These are phyloP conservation scores for Cladosporium cucumerinum DNA, from an alignment of 2,329 filamentous ascomycete species.

Conservation along the genomic window DNA sequence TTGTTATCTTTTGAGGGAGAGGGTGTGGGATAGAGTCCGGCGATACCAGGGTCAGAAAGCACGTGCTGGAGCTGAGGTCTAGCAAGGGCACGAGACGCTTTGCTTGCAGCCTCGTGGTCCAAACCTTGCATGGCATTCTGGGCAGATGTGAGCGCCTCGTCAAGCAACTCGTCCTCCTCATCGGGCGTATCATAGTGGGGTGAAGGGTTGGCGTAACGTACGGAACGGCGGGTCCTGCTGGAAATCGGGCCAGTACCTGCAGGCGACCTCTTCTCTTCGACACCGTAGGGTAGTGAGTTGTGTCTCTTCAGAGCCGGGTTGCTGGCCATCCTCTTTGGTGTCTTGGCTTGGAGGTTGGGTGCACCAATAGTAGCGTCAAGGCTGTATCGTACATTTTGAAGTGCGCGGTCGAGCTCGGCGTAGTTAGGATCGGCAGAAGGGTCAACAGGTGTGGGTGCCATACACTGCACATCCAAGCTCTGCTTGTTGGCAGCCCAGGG, in stretches of 20 bases:
- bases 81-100: slow-evolving; percentile 6
- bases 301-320: slow-evolving; percentile 49
- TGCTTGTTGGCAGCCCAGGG: slow-evolving; percentile 72
- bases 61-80: slow-evolving; percentile 51
- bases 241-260: slow-evolving; percentile 61
- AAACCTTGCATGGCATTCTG: slow-evolving; percentile 71
- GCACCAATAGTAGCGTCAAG: slow-evolving; percentile 46
- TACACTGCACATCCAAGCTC: slow-evolving; percentile 55
- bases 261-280: slow-evolving; percentile 54
- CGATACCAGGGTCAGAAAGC: slow-evolving; percentile 59
- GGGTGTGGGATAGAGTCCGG: slow-evolving; percentile 60
- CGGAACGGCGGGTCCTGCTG: slow-evolving; percentile 73
- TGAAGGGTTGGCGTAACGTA: slow-evolving; percentile 68
- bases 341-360: slow-evolving; percentile 34
- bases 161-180: slow-evolving; percentile 92
- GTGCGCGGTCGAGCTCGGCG: slow-evolving; percentile 58
- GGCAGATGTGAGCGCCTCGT: slow-evolving; percentile 79
- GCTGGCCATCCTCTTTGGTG: slow-evolving; percentile 37
- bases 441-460: slow-evolving; percentile 48
- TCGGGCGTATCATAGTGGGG: slow-evolving; percentile 91
- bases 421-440: slow-evolving; percentile 50
- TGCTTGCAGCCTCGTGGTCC: slow-evolving; percentile 44
- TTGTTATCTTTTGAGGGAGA: slow-evolving; percentile 81
- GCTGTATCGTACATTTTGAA: slow-evolving; percentile 59
- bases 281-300: slow-evolving; percentile 44